Evolutionary conservation across 305 asterid species (phyloP), one percentile per base, ranked within the genome.

Genomic region (Salvia sclarea): DNA sequence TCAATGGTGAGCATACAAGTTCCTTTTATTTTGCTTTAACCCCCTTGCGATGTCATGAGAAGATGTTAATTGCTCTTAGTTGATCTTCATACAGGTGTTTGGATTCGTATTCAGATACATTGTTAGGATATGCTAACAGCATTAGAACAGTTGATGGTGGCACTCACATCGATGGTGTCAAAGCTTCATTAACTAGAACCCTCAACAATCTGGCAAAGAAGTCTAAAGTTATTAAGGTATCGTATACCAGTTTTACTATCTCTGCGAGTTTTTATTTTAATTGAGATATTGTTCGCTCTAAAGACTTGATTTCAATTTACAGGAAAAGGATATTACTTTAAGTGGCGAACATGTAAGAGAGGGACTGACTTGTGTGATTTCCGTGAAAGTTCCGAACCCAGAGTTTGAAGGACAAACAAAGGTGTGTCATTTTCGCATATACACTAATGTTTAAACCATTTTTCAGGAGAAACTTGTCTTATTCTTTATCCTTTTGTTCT

Each of bases 371-470:
- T 94, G 99, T 78, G 93, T 94, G 74, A 76, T 94, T 57, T 87
- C 98, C 3, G 96, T 94, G 79, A 91, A 94, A 88, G 92, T 94
- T 75, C 84, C 89, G 9, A 89, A 89, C 77, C 99, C 99, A 9
- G 99, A 94, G 75, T 94, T 94, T 77, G 99, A 94, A 86, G 99
- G 99, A 69, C 99, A 94, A 75, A 94, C 99, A 48, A 94, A 94
- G 99, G 99, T 80, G 43, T 82, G 68, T 30, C 44, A 8, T 22
- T 24, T 11, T 68, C 18, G 59, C 37, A 8, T 52, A 37, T 58
- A 22, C 24, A 44, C 65, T n/a, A 41, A 12, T 61, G 21, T 38
- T 67, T 57, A 8, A 31, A 64, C 22, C 67, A 25, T 61, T 56
- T 48, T 21, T 22, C 11, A 13, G 16, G 37, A 24, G 21, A 54